These are phyloP conservation scores for Gnomoniopsis smithogilvyi DNA, from an alignment of 2,329 filamentous ascomycete species.

Conservation along the genomic window DNA sequence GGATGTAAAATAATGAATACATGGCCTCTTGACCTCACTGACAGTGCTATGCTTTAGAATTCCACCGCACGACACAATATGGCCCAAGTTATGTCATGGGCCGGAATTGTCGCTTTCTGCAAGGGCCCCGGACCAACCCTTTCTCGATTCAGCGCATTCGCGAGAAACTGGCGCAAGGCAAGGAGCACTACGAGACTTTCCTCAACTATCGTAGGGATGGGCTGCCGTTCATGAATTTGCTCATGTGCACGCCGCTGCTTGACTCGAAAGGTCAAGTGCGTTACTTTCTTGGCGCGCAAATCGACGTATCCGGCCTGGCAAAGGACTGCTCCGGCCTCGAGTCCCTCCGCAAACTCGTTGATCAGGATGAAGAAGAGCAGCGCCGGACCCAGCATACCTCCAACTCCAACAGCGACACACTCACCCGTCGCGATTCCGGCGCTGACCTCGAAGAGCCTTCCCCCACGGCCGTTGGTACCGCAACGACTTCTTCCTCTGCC, in stretches of 20 bases:
- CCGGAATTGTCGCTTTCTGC: slow-evolving; percentile 75
- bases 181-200: slow-evolving; percentile 70
- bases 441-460: neutral
- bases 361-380: slow-evolving; percentile 27
- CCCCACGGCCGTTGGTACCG: neutral
- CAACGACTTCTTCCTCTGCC: neutral
- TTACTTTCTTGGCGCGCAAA: slow-evolving; percentile 69
- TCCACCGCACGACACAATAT: slow-evolving; percentile 17
- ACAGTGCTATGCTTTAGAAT: slow-evolving; percentile 47
- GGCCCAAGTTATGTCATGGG: slow-evolving; percentile 61
- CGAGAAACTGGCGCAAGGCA: slow-evolving; percentile 58
- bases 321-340: slow-evolving; percentile 65
- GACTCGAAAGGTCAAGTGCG: slow-evolving; percentile 64
- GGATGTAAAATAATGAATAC: too few relatives aligned
- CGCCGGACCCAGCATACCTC: neutral
- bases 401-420: neutral
- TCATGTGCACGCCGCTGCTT: slow-evolving; percentile 70
- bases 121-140: slow-evolving; percentile 68
- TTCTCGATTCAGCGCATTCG: slow-evolving; percentile 60
- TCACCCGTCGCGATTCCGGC: neutral
- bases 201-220: slow-evolving; percentile 77
- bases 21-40: neutral
- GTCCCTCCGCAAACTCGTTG: slow-evolving; percentile 50
- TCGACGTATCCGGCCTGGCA: slow-evolving; percentile 66
- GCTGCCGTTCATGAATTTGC: slow-evolving; percentile 72